Evolutionary conservation across 2,329 filamentous ascomycete genomes (phyloP), one percentile per base, ranked within the genome.

Genomic region (Fusarium humuli): DNA sequence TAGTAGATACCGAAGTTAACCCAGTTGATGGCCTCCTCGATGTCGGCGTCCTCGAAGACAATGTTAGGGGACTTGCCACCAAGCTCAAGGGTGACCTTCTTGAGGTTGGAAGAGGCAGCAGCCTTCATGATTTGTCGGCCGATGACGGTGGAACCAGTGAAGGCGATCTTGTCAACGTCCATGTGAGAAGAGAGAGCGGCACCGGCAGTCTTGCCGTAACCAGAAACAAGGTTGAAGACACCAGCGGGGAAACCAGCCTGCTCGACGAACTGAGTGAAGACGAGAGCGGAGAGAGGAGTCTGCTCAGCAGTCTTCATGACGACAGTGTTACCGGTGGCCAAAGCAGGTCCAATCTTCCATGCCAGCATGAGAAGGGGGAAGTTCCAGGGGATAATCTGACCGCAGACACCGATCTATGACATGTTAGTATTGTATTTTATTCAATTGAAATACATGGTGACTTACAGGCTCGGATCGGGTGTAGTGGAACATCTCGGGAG

Each of bases 301-400:
- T 93, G 91, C 83, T 93, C 91, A 69, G 91, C 91, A 23, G 90
- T 88, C 88, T 94, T 94, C 77, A 94, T 81, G 76, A 94, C 86
- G 59, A 94, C 78, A 7, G 85, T 88, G 87, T 93, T 93, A 77
- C 92, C 91, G 40, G 88, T 88, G 72, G 90, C 90, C 76, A 94
- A 83, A 46, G 91, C 91, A 50, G 91, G 91, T 64, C 87, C 90
- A 67, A 93, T 90, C 88, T 97, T 97, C 93, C 93, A 97, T 56
- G 87, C 86, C 79, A 87, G 87, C 92, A 94, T 94, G 77, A 92
- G 87, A 47, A 95, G 83, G 10, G 92, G 92, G 83, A 94, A 95
- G 85, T 95, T 95, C 92, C 92, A 94, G 68, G 93, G 93, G 76
- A 96, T 95, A 78, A 95, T 94, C 81, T 96, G 93, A 77, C 91